Evolutionary conservation across 2,329 filamentous ascomycete species (phyloP), one percentile per base, ranked within the genome.

Genomic region (Aspergillus transmontanensis): DNA sequence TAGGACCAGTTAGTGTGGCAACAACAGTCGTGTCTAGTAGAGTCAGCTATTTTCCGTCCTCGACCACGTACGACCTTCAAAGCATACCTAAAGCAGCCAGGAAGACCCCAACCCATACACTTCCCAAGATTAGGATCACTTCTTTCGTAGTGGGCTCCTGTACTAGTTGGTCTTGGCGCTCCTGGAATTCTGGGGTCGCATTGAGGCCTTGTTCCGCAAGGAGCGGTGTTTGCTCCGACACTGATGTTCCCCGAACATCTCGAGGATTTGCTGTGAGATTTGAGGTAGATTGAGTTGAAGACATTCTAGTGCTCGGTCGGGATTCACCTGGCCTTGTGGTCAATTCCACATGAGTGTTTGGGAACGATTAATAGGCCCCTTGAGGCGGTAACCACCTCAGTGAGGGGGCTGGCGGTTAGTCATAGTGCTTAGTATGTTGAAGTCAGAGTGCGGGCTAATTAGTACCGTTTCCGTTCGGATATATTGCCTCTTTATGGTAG

Each of bases 1-100:
- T 96, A 9, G 93, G 92, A 0, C 87, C 91, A 0, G 91, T 90
- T 1, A 97, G 85, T 0, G 93, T 97, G 10, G 93, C 93, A 69
- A 96, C 92, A 66, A 97, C 90, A 55, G 92, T 95, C 1, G 86
- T 87, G 78, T 97, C 93, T 81, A 58, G 19, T 28, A 34, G 9
- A 6, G 54, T 64, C 23, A 59, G 61, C 21, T 41, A n/a, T 28
- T 56, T 21, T 19, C 12, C 56, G 58, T 43, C 21, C 21, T 9
- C 9, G 7, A 51, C 23, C 16, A 26, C 14, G 46, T 34, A 53
- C 50, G 14, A 32, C 28, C 12, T 46, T n/a, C 23, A 28, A 43
- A 21, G 23, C 59, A 64, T 70, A 84, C 82, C 84, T n/a, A 87
- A 71, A 3, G 85, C 85, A 55, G 85, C 84, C 45, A 87, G 80